phyloP scores from a whole-genome alignment of 2,329 filamentous ascomycete species.

The Orbilia ellipsospora region DNA sequence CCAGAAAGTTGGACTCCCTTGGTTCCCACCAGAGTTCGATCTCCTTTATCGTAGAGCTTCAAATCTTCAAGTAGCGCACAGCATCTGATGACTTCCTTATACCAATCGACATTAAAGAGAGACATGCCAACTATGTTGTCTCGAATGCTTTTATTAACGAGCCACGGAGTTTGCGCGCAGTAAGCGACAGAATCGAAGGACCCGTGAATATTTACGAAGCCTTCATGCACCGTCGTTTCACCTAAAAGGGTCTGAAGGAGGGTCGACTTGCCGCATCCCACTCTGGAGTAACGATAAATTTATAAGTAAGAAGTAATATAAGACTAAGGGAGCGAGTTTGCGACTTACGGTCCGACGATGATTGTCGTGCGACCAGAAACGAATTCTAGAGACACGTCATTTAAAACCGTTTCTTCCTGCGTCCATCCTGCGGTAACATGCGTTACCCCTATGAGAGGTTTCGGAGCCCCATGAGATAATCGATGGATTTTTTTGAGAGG shows the following conservation, averaged over 20 bases:
- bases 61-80: conserved; percentile 62
- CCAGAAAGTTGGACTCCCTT: conserved; percentile 66
- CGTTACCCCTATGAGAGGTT: conserved; percentile 21
- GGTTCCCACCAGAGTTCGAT: conserved; percentile 61
- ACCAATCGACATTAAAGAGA: conserved; percentile 60
- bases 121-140: conserved; percentile 63
- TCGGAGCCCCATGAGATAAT: background rate
- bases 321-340: too few relatives aligned
- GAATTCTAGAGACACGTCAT: conserved; percentile 36
- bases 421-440: conserved; percentile 33
- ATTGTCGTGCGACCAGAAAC: conserved; percentile 22
- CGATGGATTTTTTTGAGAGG: conserved; percentile 18
- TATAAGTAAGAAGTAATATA: too few relatives aligned
- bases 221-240: conserved; percentile 60
- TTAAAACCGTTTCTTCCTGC: conserved; percentile 25
- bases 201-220: conserved; percentile 58
- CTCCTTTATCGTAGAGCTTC: conserved; percentile 60
- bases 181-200: conserved; percentile 61
- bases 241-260: conserved; percentile 63
- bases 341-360: conserved; percentile 41
- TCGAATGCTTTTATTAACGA: conserved; percentile 62
- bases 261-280: conserved; percentile 65
- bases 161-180: conserved; percentile 63
- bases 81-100: conserved; percentile 60
- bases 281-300: conserved; percentile 49